Base-by-base conservation (phyloP, 768 basidiomycete genomes). In the Tephrocybe sp. region DNA sequence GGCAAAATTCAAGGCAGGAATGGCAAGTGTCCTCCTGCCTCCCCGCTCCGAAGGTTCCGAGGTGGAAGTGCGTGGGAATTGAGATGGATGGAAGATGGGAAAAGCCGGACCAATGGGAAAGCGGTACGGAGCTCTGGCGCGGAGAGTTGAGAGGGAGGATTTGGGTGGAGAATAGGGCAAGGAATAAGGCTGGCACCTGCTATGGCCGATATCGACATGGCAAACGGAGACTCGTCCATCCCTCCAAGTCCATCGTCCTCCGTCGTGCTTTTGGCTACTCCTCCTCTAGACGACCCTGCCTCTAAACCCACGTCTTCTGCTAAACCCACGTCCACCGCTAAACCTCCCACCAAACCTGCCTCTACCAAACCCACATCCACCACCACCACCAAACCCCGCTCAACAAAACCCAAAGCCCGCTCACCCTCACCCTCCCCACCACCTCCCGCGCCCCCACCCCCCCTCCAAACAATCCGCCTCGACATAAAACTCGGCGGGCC, bases 401-500 rank as follows among this genome's bases (percentile, higher is more conserved):
- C 77, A 7, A 62, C 74, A 41, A 76, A 70, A 69, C 31, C 52
- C 38, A 58, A 61, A 27, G 47, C 60, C 34, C 58, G 68, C 22
- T 51, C 62, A 15, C 50, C 64, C 9, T 59, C 61, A 0, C 56
- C 54, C 25, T 52, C 55, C 16, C 53, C 59, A 24, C 57, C 55
- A 42, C 55, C 55, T 69, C 69, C 1, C 72, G 82, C 21, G 69
- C 80, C n/a, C 71, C 79, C 22, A 70, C 74, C 3, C 68, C 74
- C 50, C 9, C 65, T 79, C 19, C 68, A 76, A 47, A 87, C 85
- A 2, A 73, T 88, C 38, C 73, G 85, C 1, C 74, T 88, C 16
- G 69, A 80, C 10, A 84, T 87, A 57, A 60, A 48, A 4, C 75
- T 87, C 3, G 84, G 83, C 3, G 84, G 84, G 0, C 83, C 82